These are phyloP conservation scores for Cucurbita argyrosperma DNA, from an alignment of 306 rosid species.

Conservation along the genomic window DNA sequence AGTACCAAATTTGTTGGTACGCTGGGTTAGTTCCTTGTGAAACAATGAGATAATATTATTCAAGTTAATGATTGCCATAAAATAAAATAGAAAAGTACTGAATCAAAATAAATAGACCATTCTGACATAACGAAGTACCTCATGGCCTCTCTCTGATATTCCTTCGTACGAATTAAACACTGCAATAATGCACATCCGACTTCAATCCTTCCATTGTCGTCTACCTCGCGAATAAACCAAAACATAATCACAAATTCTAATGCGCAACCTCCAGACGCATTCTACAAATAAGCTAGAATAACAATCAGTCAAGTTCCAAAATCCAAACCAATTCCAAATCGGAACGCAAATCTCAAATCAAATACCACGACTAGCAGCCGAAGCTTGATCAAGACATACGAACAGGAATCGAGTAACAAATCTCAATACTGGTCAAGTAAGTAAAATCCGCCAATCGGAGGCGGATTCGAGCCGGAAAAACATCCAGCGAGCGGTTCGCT, in stretches of 20 bases:
- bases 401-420: not conserved
- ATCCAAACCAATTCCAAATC: not conserved
- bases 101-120: not conserved
- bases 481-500: not conserved
- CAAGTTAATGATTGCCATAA: not conserved
- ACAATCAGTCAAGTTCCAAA: not conserved
- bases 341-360: not conserved
- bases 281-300: not conserved
- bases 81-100: not conserved
- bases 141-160: not conserved
- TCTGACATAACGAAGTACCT: constrained; percentile 3
- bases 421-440: not conserved
- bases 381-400: not conserved
- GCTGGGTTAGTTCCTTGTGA: not conserved
- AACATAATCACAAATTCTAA: not conserved
- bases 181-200: not conserved
- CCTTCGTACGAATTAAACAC: not conserved
- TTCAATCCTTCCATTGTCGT: not conserved
- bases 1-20: not conserved
- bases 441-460: not conserved
- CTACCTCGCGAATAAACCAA: not conserved
- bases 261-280: not conserved
- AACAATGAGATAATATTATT: not conserved
- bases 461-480: not conserved
- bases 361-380: not conserved